phyloP scores from a whole-genome alignment of 345 rosid genomes.

The Linum usitatissimum region DNA sequence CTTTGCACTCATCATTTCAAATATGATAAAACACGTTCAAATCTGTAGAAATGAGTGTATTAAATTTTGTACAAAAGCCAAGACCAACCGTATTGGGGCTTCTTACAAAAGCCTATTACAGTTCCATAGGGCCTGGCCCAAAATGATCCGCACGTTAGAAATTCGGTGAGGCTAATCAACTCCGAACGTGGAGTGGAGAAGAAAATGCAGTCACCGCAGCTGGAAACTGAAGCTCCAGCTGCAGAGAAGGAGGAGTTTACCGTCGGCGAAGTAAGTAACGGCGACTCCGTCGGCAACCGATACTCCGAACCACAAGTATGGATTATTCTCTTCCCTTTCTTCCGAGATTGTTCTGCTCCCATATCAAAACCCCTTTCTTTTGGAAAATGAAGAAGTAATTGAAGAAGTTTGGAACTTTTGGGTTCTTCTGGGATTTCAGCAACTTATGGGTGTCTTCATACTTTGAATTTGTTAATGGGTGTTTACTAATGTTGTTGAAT shows the following conservation, averaged over 20 bases:
- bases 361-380: too few relatives aligned
- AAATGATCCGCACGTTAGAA: neutral
- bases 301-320: constrained; percentile 60
- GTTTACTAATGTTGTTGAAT: neutral
- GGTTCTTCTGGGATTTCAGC: neutral
- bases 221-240: constrained; percentile 18
- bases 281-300: neutral
- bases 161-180: too few relatives aligned
- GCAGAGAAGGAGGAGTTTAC: constrained; percentile 18
- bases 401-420: too few relatives aligned
- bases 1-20: too few relatives aligned
- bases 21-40: too few relatives aligned
- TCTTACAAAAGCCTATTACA: neutral
- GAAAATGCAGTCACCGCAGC: constrained; percentile 32
- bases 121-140: neutral
- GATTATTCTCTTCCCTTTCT: neutral
- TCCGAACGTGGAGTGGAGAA: neutral
- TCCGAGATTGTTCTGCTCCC: neutral
- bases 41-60: too few relatives aligned
- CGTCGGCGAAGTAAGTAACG: constrained; percentile 3
- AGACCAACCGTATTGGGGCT: too few relatives aligned
- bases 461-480: neutral
- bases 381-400: too few relatives aligned
- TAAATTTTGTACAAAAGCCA: too few relatives aligned
- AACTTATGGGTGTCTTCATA: neutral